A percentile compares a stretch with the other conserved stretches of the same genome.
Evolutionary conservation across 148 eudicot genomes (phyloP).

Genomic region (Persicaria maculosa): DNA sequence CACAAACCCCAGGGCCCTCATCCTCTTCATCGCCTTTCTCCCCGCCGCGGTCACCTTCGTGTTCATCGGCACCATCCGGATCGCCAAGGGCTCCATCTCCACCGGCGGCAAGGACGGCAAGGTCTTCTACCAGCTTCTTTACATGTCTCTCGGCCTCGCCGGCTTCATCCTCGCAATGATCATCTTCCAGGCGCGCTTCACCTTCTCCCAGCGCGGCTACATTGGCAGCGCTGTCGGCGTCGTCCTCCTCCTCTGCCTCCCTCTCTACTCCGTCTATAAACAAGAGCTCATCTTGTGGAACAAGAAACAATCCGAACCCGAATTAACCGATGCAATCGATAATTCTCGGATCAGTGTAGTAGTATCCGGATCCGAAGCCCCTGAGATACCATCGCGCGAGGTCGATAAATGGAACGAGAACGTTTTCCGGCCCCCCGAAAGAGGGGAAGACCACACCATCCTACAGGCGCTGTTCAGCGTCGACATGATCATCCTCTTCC

Average conservation of each 20-base stretch:
- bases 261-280: constrained; percentile 14
- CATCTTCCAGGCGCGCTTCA: constrained; percentile 16
- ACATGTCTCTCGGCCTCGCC: constrained; percentile 23
- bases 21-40: constrained; percentile 25
- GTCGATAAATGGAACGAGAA: constrained; percentile 1
- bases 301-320: not conserved
- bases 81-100: constrained; percentile 12
- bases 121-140: constrained; percentile 24
- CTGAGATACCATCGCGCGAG: not conserved
- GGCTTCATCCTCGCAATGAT: constrained; percentile 23
- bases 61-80: constrained; percentile 16
- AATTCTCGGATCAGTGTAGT: not conserved
- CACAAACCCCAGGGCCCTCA: constrained; percentile 16
- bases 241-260: constrained; percentile 16
- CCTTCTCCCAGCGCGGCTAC: constrained; percentile 18
- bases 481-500: constrained; percentile 27
- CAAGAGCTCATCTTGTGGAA: constrained; percentile 12
- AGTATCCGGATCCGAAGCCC: not conserved
- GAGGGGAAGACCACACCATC: constrained; percentile 33
- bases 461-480: constrained; percentile 30
- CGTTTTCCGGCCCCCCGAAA: constrained; percentile 20
- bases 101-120: constrained; percentile 16
- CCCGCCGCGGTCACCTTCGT: constrained; percentile 18
- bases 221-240: constrained; percentile 13
- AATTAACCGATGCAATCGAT: not conserved